Base-by-base conservation (phyloP, 2,329 filamentous ascomycete genomes). In the Hypomyces perniciosus region DNA sequence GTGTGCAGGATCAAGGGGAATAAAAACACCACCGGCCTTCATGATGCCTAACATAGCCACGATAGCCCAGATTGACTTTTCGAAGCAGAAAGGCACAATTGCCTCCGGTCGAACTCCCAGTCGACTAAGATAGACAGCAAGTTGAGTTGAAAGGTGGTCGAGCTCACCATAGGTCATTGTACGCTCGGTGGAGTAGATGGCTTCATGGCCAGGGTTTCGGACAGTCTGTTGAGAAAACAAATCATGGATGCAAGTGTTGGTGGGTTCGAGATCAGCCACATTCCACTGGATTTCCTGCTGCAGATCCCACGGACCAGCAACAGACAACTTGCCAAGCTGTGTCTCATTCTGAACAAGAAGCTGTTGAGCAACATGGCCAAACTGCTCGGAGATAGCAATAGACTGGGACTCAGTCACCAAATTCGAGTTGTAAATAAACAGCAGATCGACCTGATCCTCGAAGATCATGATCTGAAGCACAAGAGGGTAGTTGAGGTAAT, bases 21-120 rank as follows among this genome's bases (percentile, higher is more conserved):
- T 37, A 38, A 39, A 57, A 7, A 43, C 53, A 37, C 50, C 63
- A 6, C 65, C 66, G 33, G 66, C 61, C 46, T 66, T 68, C 20
- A 70, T 48, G 1, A 68, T 58, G 6, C 54, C 64, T 6, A 69
- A 46, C 52, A 66, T 60, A 1, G 62, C 61, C 1, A 68, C 56
- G 20, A 59, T 46, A 0, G 56, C 54, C 62, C 62, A 69, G 37
- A 55, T 56, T 1, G 65, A 68, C 48, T 68, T 69, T 28, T 67
- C 63, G 42, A 68, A 67, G 31, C 58, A 64, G 20, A 68, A 53
- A 1, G 64, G 62, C 6, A 66, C 59, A 4, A 62, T 30, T 2
- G 46, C 48, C 30, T 59, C 65, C 3, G 54, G 52, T 6, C 48
- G 34, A n/a, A 67, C 54, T n/a, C 63, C 62, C 3, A 33, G 34